Evolutionary conservation across 2,329 filamentous ascomycete species (phyloP).

Genomic region (Mollisia scopiformis): DNA sequence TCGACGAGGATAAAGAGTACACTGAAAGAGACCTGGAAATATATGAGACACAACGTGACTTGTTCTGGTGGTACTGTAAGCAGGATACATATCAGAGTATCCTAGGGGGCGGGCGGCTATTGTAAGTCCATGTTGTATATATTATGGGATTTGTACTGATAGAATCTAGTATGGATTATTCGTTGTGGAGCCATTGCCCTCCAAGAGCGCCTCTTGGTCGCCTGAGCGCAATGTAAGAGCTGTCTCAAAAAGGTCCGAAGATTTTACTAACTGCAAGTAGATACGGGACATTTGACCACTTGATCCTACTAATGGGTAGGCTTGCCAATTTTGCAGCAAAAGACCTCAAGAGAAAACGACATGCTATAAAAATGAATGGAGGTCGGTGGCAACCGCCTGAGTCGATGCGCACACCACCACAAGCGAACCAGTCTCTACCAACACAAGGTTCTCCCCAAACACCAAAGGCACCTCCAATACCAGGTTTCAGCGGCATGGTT

Average conservation of each 20-base stretch:
- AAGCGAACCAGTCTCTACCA: neutral
- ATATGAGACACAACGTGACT: constrained; percentile 80
- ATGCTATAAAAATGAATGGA: constrained; percentile 58
- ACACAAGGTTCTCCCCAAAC: constrained; percentile 18
- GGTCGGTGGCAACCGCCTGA: constrained; percentile 38
- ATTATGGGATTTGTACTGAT: constrained; percentile 3
- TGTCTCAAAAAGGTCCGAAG: neutral
- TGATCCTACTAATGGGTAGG: constrained; percentile 80
- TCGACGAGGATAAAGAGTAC: constrained; percentile 22
- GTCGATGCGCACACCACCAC: constrained; percentile 12
- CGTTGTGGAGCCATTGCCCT: constrained; percentile 83
- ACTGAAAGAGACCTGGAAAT: constrained; percentile 68
- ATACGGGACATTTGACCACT: constrained; percentile 87
- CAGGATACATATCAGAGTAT: constrained; percentile 93
- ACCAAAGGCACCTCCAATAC: constrained; percentile 17
- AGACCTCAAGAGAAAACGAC: constrained; percentile 79
- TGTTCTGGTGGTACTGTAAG: constrained; percentile 96
- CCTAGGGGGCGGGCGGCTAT: constrained; percentile 79
- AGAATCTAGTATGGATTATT: constrained; percentile 61
- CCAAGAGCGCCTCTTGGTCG: constrained; percentile 81
- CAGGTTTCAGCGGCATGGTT: constrained; percentile 36
- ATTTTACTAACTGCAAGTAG: constrained; percentile 45
- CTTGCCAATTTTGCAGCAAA: constrained; percentile 77
- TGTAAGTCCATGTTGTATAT: constrained; percentile 62
- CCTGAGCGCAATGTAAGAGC: constrained; percentile 70